Evolutionary conservation across 176 grass and related monocot species (phyloP).

Genomic region (Zoysia pacifica): DNA sequence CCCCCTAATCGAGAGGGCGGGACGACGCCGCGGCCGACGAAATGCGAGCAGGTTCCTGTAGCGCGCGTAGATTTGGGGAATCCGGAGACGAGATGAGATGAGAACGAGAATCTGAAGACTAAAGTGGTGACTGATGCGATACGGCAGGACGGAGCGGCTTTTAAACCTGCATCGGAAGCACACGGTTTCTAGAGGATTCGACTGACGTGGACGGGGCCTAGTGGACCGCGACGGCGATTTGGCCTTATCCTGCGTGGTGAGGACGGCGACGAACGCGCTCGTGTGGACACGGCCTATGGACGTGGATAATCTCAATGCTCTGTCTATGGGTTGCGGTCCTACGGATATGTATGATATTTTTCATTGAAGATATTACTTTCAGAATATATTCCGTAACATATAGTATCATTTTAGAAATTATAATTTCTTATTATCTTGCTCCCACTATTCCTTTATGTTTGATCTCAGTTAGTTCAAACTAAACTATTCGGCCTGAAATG

Average conservation of each 20-base stretch:
- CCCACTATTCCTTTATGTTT: no score
- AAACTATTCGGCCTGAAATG: no score
- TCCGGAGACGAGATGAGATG: background rate
- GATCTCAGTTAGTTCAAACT: no score
- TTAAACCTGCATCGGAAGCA: constrained; percentile 21
- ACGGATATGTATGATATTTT: background rate
- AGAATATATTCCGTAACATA: background rate
- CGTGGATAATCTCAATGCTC: background rate
- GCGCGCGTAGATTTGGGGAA: background rate
- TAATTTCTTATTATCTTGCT: background rate
- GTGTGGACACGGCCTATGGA: background rate
- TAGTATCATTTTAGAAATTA: background rate
- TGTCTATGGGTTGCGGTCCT: background rate
- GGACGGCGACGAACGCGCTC: background rate
- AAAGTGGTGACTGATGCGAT: background rate
- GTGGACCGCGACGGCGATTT: background rate
- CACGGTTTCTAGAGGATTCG: constrained; percentile 44
- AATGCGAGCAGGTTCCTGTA: constrained; percentile 28
- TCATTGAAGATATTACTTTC: background rate
- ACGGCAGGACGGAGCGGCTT: background rate
- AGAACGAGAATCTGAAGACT: background rate
- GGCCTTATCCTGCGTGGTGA: constrained; percentile 30
- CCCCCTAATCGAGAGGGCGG: constrained; percentile 33
- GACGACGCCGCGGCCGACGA: constrained; percentile 15
- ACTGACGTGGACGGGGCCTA: constrained; percentile 31